Evolutionary conservation across 768 basidiomycete genomes (phyloP), one percentile per base, ranked within the genome.

Genomic region (Hysterangium stoloniferum): DNA sequence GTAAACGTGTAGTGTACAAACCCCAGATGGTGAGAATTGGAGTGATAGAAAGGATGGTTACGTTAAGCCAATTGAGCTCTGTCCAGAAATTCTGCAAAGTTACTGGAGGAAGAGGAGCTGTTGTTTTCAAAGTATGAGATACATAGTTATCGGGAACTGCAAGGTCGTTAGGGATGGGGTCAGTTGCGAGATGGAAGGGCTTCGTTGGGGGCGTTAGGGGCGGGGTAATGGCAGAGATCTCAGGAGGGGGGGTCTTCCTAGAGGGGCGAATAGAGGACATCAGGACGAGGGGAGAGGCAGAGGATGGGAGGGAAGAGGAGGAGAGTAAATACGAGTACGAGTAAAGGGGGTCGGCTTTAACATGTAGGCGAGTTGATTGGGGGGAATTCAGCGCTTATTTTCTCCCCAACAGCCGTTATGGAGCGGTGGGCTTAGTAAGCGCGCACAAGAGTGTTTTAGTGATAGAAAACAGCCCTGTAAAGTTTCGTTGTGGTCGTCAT

Each of bases 61-160:
- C 75, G 58, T 78, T 84, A 59, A 93, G 74, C 79, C 82, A 94
- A 66, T 86, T 81, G 57, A 91, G 67, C 60, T 89, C 84, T 20
- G 68, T 68, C 58, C 65, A 55, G 48, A 77, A 62, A 59, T 82
- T 88, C 25, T 68, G 62, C 78, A 74, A 79, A 4, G 72, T 70
- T 56, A 89, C 68, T 1, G 85, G 85, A 0, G 86, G 86, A 9
- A 84, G 71, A 3, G 80, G 60, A 61, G 84, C 84, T 52, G 77
- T 72, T 29, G 77, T 80, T 58, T 76, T 78, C 60, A 90, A 73
- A 4, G 82, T 86, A 65, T 84, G 75, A 20, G 80, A 70, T 62
- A 90, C 86, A 59, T 89, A 90, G 72, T 90, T 88, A 66, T 88
- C 86, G 13, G 85, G 83, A 52, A 87, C 80, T 61, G 78, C 73